Evolutionary conservation across 495 filamentous ascomycete species (phyloP), one percentile per base, ranked within the genome.

Genomic region (Aspergillus incahuasiensis): DNA sequence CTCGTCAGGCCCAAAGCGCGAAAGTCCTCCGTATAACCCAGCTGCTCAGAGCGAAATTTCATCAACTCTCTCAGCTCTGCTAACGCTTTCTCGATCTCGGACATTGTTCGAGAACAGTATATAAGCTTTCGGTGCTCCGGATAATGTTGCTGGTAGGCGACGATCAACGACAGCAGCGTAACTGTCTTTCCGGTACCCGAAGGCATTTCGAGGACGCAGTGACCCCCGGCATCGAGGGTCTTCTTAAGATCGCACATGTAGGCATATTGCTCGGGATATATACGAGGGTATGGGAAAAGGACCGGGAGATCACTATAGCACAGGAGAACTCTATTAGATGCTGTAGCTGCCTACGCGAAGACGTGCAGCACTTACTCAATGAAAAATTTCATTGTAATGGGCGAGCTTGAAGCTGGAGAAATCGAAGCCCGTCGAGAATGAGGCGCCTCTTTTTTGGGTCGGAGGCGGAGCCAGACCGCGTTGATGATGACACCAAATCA

Each of bases 131-230:
- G 78, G 58, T 92, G 88, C 67, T 94, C 89, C 5, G 90, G 87
- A 56, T 90, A 91, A 65, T 91, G 86, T 66, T 90, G 86, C 69
- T 97, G 95, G 63, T 97, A 97, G 47, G 94, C 91, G 45, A 99
- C 85, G 60, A 99, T 99, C 60, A 99, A 79, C 0, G 94, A 96
- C 21, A 99, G 79, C 0, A 99, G 79, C 2, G 94, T 96, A 19
- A 99, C 88, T 0, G 94, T 99, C 77, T 99, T 99, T 47, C 94
- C 94, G 24, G 94, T 99, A n/a, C 94, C 94, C 52, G 94, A 99
- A 76, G 94, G 94, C 94, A 99, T 99, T 74, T 99, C 94, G 65
- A 99, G 76, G n/a, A 99, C 92, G 73, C 91, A 95, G 75, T 97
- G 90, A 56, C 95, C 95, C 54, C 87, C 87, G 24, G 85, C 89